A percentile compares a stretch with the other conserved stretches of the same genome.
phyloP scores from a whole-genome alignment of 202 grass and related monocot species.

The Dendrocalamus latiflorus region DNA sequence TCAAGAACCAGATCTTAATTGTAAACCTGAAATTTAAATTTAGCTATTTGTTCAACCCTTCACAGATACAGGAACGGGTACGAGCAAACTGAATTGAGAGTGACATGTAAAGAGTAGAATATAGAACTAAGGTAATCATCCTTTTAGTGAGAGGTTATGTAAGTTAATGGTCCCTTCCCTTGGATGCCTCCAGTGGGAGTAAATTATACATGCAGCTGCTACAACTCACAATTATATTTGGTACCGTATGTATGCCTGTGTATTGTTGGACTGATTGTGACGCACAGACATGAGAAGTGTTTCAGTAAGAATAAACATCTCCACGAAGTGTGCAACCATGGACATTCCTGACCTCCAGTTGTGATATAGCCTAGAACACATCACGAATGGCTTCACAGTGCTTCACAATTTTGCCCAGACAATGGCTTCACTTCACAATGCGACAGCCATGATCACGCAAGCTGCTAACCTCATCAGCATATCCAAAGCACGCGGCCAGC shows the following conservation, averaged over 20 bases:
- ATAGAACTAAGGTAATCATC: neutral
- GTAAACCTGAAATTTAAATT: neutral
- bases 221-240: neutral
- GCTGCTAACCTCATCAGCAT: neutral
- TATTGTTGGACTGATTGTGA: neutral
- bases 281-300: neutral
- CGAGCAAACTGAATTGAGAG: neutral
- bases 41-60: neutral
- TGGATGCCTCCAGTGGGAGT: neutral
- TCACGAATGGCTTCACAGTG: neutral
- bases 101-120: neutral
- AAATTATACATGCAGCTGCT: neutral
- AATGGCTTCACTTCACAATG: neutral
- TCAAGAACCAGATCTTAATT: neutral
- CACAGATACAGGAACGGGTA: neutral
- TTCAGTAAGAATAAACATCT: neutral
- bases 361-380: neutral
- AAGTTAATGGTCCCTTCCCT: neutral
- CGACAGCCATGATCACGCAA: neutral
- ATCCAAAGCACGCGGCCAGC: neutral
- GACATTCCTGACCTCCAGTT: neutral
- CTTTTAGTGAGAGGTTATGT: neutral
- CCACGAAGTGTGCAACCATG: neutral
- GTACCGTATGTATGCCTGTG: neutral
- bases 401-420: neutral